Evolutionary conservation across 2,329 filamentous ascomycete genomes (phyloP).

Genomic region (Aspergillus versicolor): DNA sequence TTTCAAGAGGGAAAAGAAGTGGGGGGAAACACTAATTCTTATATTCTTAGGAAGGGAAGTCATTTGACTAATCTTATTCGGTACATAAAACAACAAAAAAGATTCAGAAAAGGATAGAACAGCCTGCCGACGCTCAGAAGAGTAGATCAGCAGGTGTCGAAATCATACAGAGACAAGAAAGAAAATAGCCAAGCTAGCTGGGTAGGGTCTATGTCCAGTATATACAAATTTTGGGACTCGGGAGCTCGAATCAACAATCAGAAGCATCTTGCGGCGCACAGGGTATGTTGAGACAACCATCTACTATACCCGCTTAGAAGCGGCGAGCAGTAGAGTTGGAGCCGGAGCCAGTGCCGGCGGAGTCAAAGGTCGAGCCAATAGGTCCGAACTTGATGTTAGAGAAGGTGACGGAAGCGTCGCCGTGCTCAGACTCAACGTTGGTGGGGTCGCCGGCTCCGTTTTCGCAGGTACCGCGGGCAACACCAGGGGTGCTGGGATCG

Average conservation of each 20-base stretch:
- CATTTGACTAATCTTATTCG: background rate
- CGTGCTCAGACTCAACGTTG: constrained; percentile 48
- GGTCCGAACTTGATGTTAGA: constrained; percentile 61
- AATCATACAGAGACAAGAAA: background rate
- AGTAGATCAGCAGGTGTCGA: background rate
- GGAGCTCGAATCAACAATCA: background rate
- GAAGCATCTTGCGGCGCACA: background rate
- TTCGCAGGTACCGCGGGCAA: constrained; percentile 55
- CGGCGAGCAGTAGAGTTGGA: background rate
- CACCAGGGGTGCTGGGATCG: constrained; percentile 46
- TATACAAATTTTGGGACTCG: background rate
- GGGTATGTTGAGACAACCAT: background rate
- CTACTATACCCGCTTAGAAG: background rate
- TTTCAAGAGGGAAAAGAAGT: background rate
- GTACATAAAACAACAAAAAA: background rate
- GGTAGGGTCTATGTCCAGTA: background rate
- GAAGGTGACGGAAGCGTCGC: constrained; percentile 54
- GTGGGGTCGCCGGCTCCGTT: constrained; percentile 52
- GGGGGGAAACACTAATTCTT: background rate
- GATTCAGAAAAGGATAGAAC: background rate
- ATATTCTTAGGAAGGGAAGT: background rate
- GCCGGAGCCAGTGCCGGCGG: background rate
- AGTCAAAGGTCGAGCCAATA: constrained; percentile 52
- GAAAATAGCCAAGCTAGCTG: background rate
- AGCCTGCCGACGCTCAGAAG: background rate